These are phyloP conservation scores for Gardenia jasminoides DNA, from an alignment of 257 asterid genomes.

Conservation along the genomic window DNA sequence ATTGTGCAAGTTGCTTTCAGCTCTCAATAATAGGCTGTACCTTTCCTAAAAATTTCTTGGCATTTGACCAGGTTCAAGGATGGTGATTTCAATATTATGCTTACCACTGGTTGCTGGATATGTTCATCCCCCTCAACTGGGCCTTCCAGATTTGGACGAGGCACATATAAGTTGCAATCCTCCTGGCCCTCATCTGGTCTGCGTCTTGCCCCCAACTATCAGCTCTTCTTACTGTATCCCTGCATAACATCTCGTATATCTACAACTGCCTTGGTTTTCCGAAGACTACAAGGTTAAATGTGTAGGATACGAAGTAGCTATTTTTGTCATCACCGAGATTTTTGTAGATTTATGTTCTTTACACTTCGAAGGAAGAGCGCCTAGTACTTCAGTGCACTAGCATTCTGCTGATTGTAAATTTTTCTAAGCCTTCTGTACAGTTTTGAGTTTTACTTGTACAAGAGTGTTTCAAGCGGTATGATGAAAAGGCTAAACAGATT, in stretches of 20 bases:
- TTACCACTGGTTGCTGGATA: conserved; percentile 95
- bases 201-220: conserved; percentile 86
- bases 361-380: not conserved
- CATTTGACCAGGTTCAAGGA: conserved; percentile 67
- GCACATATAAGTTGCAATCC: conserved; percentile 89
- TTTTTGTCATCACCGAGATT: not conserved
- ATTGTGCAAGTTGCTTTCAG: not conserved
- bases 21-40: not conserved
- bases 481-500: not conserved
- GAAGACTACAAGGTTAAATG: not conserved
- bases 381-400: not conserved
- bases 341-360: not conserved
- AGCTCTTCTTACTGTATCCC: conserved; percentile 93
- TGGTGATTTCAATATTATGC: conserved; percentile 70
- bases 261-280: not conserved
- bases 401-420: not conserved
- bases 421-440: conserved; percentile 6
- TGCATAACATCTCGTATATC: conserved; percentile 30
- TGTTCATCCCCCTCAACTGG: conserved; percentile 85
- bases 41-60: conserved; percentile 6
- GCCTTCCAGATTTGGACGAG: conserved; percentile 67
- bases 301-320: not conserved
- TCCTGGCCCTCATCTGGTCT: conserved; percentile 89
- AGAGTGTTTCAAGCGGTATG: not conserved
- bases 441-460: not conserved